Evolutionary conservation across 768 basidiomycete species (phyloP).

Genomic region (Termitomyces sp.): DNA sequence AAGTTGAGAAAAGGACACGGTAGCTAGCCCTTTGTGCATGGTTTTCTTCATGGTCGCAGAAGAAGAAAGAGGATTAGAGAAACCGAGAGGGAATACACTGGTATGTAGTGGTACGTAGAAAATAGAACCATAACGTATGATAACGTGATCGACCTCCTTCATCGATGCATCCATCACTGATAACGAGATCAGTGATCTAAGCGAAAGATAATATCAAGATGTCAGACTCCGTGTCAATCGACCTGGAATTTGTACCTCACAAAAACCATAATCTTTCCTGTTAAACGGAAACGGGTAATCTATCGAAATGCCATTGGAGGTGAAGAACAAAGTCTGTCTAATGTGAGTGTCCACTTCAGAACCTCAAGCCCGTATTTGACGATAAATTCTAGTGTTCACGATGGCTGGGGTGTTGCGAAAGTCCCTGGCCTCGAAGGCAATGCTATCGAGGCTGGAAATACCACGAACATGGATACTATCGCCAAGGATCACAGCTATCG

Average conservation of each 20-base stretch:
- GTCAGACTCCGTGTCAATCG: not conserved
- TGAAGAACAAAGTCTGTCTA: slow-evolving; percentile 88
- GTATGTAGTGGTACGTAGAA: no score
- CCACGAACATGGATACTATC: slow-evolving; percentile 88
- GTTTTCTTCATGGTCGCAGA: no score
- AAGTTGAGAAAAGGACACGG: no score
- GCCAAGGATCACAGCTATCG: slow-evolving; percentile 72
- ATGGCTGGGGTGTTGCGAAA: slow-evolving; percentile 88
- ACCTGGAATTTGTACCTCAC: not conserved
- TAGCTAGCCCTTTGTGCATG: no score
- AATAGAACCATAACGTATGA: no score
- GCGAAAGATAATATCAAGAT: no score
- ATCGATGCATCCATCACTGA: not conserved
- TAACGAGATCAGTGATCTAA: not conserved
- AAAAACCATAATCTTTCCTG: not conserved
- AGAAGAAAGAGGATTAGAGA: no score
- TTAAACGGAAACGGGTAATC: not conserved
- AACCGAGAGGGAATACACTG: no score
- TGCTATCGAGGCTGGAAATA: slow-evolving; percentile 82
- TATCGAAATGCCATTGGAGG: slow-evolving; percentile 27
- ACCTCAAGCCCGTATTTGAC: not conserved
- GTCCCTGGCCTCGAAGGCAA: slow-evolving; percentile 75
- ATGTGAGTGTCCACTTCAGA: slow-evolving; percentile 56
- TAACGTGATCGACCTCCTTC: no score
- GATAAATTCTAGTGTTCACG: slow-evolving; percentile 66